A percentile compares a stretch with the other conserved stretches of the same genome.
These are phyloP conservation scores for Aspergillus brunneoviolaceus DNA, from an alignment of 2,329 filamentous ascomycete genomes.

Conservation along the genomic window DNA sequence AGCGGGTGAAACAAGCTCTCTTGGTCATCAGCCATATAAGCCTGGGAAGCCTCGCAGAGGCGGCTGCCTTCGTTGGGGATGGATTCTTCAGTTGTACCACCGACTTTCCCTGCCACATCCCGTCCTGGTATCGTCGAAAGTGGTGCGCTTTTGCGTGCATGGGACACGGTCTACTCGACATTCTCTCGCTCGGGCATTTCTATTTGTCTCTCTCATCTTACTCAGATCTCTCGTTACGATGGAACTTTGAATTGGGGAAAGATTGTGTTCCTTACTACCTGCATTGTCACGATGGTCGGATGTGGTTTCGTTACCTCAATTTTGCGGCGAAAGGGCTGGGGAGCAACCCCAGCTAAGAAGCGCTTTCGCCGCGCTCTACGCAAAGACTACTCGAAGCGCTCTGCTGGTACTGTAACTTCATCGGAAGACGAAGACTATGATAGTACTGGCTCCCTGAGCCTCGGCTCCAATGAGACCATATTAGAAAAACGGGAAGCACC, in stretches of 20 bases:
- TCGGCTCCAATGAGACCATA: slow-evolving; percentile 24
- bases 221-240: slow-evolving; percentile 26
- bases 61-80: slow-evolving; percentile 12
- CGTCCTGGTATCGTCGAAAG: slow-evolving; percentile 9
- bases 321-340: slow-evolving; percentile 23
- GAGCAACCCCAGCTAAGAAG: slow-evolving; percentile 17
- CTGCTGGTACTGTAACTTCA: slow-evolving; percentile 31
- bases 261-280: slow-evolving; percentile 33
- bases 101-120: slow-evolving; percentile 7
- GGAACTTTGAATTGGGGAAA: slow-evolving; percentile 31
- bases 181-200: slow-evolving; percentile 21
- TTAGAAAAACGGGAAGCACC: slow-evolving; percentile 23
- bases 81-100: slow-evolving; percentile 13
- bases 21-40: slow-evolving; percentile 16
- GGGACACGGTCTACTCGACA: slow-evolving; percentile 21
- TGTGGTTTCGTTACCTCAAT: slow-evolving; percentile 36
- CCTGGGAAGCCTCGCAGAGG: slow-evolving; percentile 6
- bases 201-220: slow-evolving; percentile 19
- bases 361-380: slow-evolving; percentile 21
- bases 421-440: slow-evolving; percentile 40
- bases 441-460: slow-evolving; percentile 33
- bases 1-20: slow-evolving; percentile 9
- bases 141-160: slow-evolving; percentile 18
- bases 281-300: slow-evolving; percentile 36
- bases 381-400: slow-evolving; percentile 26